A percentile compares a stretch with the other conserved stretches of the same genome.
Evolutionary conservation across 345 rosid genomes (phyloP).

Genomic region (Raphanus raphanistrum): DNA sequence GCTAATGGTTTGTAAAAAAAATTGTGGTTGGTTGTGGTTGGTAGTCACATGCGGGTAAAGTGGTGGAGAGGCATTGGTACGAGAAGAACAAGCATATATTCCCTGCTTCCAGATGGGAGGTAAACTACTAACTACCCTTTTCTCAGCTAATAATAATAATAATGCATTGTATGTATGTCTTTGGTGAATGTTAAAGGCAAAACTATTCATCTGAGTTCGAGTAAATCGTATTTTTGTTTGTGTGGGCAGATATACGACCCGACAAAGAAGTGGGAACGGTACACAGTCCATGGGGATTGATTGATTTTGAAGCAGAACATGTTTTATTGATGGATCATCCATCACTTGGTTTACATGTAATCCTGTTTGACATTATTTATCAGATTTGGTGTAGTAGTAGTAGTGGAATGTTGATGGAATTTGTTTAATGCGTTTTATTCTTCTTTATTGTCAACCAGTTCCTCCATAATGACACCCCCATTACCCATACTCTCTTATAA

Average conservation of each 20-base stretch:
- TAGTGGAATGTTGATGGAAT: conserved; percentile 28
- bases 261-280: conserved; percentile 88
- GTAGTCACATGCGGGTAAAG: conserved; percentile 99
- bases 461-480: not conserved
- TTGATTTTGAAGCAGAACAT: conserved; percentile 33
- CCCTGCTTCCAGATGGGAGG: conserved; percentile 99
- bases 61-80: conserved; percentile 99
- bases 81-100: conserved; percentile 99
- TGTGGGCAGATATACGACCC: conserved; percentile 77
- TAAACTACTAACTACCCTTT: conserved; percentile 22
- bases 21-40: not conserved
- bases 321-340: not conserved
- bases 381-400: conserved; percentile 8
- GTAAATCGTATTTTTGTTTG: not conserved
- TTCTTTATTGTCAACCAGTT: not conserved
- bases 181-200: not conserved
- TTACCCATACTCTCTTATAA: not conserved
- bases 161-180: not conserved
- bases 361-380: conserved; percentile 12
- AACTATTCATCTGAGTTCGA: not conserved
- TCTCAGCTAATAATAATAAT: not conserved
- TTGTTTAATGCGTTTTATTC: conserved; percentile 1
- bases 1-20: not conserved
- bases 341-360: not conserved
- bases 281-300: conserved; percentile 96